Base-by-base conservation (phyloP, 2,329 filamentous ascomycete genomes). In the Calcarisporium arbuscula region DNA sequence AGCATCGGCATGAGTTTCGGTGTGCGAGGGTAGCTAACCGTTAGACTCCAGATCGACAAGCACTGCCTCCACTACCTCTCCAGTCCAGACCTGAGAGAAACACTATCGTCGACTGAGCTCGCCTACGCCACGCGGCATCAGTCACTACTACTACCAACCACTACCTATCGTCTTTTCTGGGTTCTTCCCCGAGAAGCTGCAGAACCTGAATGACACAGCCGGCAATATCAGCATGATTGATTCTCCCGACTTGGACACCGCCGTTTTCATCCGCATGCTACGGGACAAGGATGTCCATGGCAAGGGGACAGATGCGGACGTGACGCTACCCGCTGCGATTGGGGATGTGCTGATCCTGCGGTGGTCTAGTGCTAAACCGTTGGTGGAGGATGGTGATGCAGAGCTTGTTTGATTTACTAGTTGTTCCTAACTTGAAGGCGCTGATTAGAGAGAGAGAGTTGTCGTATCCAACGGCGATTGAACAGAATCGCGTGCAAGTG, bases 181-280 rank as follows among this genome's bases (percentile, higher is more conserved):
- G 0, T 78, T 82, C 10, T 95, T 98, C 49, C 92, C 92, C 1
- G 64, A 75, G 11, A 70, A 77, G 29, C 60, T 98, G 49, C 83
- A 90, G 57, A 80, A 88, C 46, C 66, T 98, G 35, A 94, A 96
- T 61, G 92, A 98, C 63, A 85, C 84, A 11, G 80, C 84, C 0
- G 90, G 88, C 19, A 89, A 89, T 8, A 81, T 90, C 37, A 88
- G 77, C 62, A 98, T 98, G 92, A 77, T 96, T 19, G 88, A 95
- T 53, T 70, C 75, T 3, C 92, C 92, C 0, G 92, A 96, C 55
- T 63, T 79, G 30, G 84, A 92, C 41, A 71, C 75, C 3, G 87
- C 87, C 7, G 89, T 96, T 3, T 95, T 98, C 58, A 78, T 88
- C 26, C 70, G 90, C 41, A 70, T 85, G 31, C 60, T 89, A 34